Conservation (phyloP, 805 yeast species). For the Candida ponderosae region DNA sequence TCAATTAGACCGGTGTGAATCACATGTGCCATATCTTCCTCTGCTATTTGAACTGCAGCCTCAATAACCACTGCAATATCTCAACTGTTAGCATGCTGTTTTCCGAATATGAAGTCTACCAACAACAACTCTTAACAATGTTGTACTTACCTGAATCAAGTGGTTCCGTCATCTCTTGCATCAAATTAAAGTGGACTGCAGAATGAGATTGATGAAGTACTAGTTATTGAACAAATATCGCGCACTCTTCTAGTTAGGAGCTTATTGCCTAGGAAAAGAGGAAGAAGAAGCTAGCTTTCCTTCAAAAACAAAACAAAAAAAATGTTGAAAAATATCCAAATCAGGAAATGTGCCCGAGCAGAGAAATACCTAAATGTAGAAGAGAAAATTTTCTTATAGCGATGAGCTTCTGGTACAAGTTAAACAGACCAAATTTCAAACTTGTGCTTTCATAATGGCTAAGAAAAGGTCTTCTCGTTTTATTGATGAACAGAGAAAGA, state of each 20-base stretch:
- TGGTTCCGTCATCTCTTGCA: no score
- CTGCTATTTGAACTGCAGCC: no score
- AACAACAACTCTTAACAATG: neutral
- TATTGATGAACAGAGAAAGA: slow-evolving; percentile 22
- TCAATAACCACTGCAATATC: no score
- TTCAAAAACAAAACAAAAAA: neutral
- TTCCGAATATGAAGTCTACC: no score
- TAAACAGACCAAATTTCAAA: neutral
- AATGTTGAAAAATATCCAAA: slow-evolving; percentile 1
- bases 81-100: no score
- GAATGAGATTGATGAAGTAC: no score
- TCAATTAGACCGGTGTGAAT: no score
- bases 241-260: no score
- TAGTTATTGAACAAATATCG: no score
- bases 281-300: neutral
- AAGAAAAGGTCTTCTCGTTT: slow-evolving; percentile 29
- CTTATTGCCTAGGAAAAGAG: neutral
- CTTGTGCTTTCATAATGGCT: slow-evolving; percentile 19
- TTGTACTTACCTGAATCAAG: neutral
- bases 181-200: no score
- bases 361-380: neutral
- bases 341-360: neutral
- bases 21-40: no score
- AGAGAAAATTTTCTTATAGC: neutral
- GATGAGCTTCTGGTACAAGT: neutral